A percentile compares a stretch with the other conserved stretches of the same genome.
These are phyloP conservation scores for Scheffersomyces cryptocercus DNA, from an alignment of 1,139 yeast genomes.

Conservation along the genomic window DNA sequence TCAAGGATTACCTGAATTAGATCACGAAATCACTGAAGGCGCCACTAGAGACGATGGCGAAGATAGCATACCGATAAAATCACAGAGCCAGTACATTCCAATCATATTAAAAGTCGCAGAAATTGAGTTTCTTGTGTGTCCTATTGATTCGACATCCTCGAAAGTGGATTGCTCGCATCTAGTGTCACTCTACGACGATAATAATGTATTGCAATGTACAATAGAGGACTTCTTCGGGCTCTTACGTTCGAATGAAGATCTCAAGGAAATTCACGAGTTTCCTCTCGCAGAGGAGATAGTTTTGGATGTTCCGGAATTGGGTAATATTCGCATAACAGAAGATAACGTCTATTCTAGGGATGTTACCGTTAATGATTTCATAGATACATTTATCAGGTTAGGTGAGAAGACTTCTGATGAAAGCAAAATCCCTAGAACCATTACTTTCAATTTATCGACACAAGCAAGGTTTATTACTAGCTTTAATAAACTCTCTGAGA, in stretches of 20 bases:
- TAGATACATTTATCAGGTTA: constrained; percentile 29
- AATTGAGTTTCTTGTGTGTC: constrained; percentile 27
- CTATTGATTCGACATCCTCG: constrained; percentile 13
- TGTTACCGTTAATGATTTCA: constrained; percentile 33
- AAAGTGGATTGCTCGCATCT: constrained; percentile 15
- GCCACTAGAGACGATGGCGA: not conserved
- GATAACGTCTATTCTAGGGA: constrained; percentile 38
- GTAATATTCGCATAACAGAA: constrained; percentile 34
- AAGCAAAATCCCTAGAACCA: constrained; percentile 15
- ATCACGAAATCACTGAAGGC: constrained; percentile 1
- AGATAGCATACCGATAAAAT: not conserved
- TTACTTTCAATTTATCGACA: constrained; percentile 27
- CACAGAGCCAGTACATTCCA: constrained; percentile 12
- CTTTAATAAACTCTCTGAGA: constrained; percentile 26
- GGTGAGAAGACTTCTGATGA: constrained; percentile 19
- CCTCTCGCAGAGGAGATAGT: constrained; percentile 31
- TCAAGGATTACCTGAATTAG: not conserved
- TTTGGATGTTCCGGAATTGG: constrained; percentile 34
- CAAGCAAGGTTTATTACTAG: constrained; percentile 35
- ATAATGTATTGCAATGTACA: constrained; percentile 14
- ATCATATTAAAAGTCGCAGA: constrained; percentile 21
- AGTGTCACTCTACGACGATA: constrained; percentile 26
- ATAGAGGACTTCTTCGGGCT: constrained; percentile 28
- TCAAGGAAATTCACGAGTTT: constrained; percentile 25
- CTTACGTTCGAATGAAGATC: constrained; percentile 29